phyloP scores from a whole-genome alignment of 176 grass and related monocot genomes.

The Aegilops bicornis region DNA sequence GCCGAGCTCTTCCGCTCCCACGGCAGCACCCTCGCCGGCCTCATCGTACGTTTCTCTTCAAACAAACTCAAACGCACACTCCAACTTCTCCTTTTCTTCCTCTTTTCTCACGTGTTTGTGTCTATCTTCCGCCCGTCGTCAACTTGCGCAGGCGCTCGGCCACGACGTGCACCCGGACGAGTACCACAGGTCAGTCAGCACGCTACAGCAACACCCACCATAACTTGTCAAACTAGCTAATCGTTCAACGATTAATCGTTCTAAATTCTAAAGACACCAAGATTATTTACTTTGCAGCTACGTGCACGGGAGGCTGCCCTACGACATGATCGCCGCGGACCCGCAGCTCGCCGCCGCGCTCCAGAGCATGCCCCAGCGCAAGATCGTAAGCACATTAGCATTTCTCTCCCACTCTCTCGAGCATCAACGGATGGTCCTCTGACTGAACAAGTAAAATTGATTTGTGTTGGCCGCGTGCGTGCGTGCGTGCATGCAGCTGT shows the following conservation, averaged over 20 bases:
- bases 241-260: too few relatives aligned
- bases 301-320: conserved; percentile 87
- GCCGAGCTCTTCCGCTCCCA: conserved; percentile 80
- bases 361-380: conserved; percentile 69
- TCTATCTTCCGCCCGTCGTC: neutral
- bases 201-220: neutral
- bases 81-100: neutral
- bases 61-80: neutral
- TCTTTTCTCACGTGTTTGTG: neutral
- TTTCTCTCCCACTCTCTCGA: neutral
- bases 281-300: conserved; percentile 31
- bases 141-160: conserved; percentile 61
- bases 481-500: conserved; percentile 49
- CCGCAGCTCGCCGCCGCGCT: conserved; percentile 56
- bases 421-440: neutral
- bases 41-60: too few relatives aligned
- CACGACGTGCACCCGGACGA: conserved; percentile 89
- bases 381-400: conserved; percentile 51
- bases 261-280: too few relatives aligned
- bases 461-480: accelerated
- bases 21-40: conserved; percentile 88
- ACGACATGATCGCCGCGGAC: conserved; percentile 63
- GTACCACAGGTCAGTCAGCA: conserved; percentile 86
- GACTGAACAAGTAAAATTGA: neutral
- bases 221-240: neutral